Evolutionary conservation across 2,329 filamentous ascomycete genomes (phyloP).

Genomic region (Elsinoe perseae): DNA sequence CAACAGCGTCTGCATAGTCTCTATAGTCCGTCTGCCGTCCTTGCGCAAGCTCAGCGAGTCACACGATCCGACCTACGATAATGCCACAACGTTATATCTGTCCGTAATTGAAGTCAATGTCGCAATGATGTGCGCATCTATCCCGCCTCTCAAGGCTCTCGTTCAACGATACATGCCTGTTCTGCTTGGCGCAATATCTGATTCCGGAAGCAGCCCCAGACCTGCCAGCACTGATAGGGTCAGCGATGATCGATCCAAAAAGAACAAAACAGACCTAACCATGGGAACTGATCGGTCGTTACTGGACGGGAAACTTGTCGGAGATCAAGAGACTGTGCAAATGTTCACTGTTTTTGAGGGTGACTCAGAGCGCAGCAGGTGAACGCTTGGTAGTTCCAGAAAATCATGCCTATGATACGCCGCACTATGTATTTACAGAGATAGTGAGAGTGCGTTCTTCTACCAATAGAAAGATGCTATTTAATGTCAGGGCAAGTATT

Average conservation of each 20-base stretch:
- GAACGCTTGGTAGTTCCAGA: background rate
- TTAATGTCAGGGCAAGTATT: background rate
- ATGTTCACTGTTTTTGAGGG: background rate
- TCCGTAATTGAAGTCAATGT: slow-evolving; percentile 24
- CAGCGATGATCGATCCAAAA: background rate
- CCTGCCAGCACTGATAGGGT: background rate
- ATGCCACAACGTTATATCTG: slow-evolving; percentile 24
- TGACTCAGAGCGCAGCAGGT: background rate
- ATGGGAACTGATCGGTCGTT: background rate
- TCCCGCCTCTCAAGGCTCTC: slow-evolving; percentile 25
- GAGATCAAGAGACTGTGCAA: background rate
- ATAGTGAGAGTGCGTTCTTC: too few relatives aligned
- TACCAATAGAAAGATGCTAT: background rate
- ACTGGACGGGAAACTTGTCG: background rate
- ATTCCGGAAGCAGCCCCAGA: background rate
- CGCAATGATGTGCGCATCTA: slow-evolving; percentile 25
- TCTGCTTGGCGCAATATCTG: background rate
- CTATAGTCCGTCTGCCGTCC: slow-evolving; percentile 23
- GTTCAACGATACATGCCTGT: background rate
- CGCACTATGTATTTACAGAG: too few relatives aligned
- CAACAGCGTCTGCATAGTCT: slow-evolving; percentile 22
- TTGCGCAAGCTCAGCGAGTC: slow-evolving; percentile 23
- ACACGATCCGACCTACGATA: slow-evolving; percentile 24
- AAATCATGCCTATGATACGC: too few relatives aligned
- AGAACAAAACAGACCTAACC: background rate